phyloP scores from a whole-genome alignment of 345 rosid species.

The Dovyalis caffra region DNA sequence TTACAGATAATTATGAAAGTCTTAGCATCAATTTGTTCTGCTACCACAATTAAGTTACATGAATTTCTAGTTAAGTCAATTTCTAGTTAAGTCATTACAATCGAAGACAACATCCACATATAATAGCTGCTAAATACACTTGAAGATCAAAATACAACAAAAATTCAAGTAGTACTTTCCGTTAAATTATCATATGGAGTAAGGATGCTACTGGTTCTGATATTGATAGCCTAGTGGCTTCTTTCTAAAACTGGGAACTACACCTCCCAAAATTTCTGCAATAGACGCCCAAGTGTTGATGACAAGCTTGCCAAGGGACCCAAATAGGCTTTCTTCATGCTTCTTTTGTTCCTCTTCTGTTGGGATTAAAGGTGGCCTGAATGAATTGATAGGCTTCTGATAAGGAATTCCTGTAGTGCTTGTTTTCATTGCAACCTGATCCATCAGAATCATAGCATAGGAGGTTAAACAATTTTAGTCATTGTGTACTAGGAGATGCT shows the following conservation, averaged over 20 bases:
- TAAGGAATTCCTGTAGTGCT: conserved; percentile 32
- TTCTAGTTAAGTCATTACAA: too few species aligned
- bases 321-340: conserved; percentile 75
- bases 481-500: not conserved
- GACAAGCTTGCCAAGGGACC: conserved; percentile 57
- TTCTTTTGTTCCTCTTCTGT: conserved; percentile 63
- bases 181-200: too few species aligned
- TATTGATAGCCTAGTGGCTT: conserved; percentile 41
- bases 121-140: too few species aligned
- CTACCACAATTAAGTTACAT: too few species aligned
- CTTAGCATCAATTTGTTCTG: too few species aligned
- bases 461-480: conserved; percentile 1
- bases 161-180: too few species aligned
- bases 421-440: conserved; percentile 34
- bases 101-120: too few species aligned
- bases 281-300: conserved; percentile 48
- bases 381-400: conserved; percentile 55
- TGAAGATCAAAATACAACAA: too few species aligned
- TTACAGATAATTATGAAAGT: too few species aligned
- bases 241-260: conserved; percentile 58
- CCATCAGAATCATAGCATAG: conserved; percentile 38
- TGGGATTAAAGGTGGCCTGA: conserved; percentile 75
- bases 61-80: too few species aligned
- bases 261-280: conserved; percentile 65
- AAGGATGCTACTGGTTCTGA: conserved; percentile 19